Conservation (phyloP, 129 eudicot genomes). For the Chrysanthemum seticuspe region DNA sequence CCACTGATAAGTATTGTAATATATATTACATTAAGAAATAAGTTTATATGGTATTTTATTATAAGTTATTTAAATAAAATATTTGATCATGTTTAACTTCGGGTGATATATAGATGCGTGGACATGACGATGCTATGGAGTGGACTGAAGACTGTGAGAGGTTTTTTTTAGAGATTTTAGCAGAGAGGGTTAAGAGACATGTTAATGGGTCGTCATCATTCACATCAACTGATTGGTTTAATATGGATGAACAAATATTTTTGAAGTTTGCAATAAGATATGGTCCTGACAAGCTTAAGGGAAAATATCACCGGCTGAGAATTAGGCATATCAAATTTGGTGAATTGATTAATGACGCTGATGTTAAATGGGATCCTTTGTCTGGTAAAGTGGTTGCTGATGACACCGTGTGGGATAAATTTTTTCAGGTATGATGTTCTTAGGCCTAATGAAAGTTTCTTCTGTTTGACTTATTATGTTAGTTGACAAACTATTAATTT, state of each 20-base stretch:
- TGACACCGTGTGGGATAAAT: neutral
- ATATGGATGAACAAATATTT: neutral
- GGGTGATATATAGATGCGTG: constrained; percentile 1
- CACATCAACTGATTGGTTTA: neutral
- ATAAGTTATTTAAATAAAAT: no score
- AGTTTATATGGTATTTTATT: no score
- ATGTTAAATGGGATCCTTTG: constrained; percentile 1
- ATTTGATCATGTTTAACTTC: no score
- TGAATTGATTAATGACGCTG: neutral
- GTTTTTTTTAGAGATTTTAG: neutral
- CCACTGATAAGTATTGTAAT: no score
- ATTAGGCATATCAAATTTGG: neutral
- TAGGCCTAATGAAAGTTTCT: neutral
- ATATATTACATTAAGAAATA: no score
- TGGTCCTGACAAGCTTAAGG: constrained; percentile 2
- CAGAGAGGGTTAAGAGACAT: constrained; percentile 3
- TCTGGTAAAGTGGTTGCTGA: constrained; percentile 5
- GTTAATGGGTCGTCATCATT: neutral
- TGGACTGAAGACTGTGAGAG: constrained; percentile 19
- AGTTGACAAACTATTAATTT: neutral
- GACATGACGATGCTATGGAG: constrained; percentile 7
- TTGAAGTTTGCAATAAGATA: constrained; percentile 2
- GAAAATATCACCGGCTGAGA: constrained; percentile 1
- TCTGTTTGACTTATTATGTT: neutral
- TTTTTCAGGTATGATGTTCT: neutral